phyloP scores from a whole-genome alignment of 345 rosid species.

The Arabis alpina region DNA sequence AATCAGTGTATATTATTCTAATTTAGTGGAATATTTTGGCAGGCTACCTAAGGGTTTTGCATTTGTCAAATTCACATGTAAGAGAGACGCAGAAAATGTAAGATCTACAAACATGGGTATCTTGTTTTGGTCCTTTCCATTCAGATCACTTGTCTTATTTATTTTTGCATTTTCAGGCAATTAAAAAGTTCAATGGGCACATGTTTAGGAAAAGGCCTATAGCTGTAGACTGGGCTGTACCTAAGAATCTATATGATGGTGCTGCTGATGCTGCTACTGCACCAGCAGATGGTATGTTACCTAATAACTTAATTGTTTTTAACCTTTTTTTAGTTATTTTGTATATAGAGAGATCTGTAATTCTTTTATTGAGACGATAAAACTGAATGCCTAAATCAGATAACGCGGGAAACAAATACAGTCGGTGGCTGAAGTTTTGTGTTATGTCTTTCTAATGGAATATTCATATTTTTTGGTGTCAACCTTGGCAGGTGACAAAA shows the following conservation, averaged over 20 bases:
- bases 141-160: constrained; percentile 21
- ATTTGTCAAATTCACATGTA: constrained; percentile 90
- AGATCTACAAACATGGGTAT: constrained; percentile 26
- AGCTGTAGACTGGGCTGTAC: constrained; percentile 97
- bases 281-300: constrained; percentile 63
- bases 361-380: not conserved
- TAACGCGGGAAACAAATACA: not conserved
- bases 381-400: not conserved
- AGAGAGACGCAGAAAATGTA: constrained; percentile 89
- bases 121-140: constrained; percentile 20
- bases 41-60: constrained; percentile 94
- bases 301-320: not conserved
- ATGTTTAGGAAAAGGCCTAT: constrained; percentile 75
- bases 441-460: constrained; percentile 5
- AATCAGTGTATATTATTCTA: constrained; percentile 17
- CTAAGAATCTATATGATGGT: constrained; percentile 72
- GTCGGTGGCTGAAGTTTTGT: constrained; percentile 12
- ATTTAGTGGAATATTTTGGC: constrained; percentile 40
- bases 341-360: constrained; percentile 1
- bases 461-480: constrained; percentile 4
- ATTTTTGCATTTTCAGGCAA: constrained; percentile 62
- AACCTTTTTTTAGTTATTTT: not conserved
- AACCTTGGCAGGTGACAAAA: constrained; percentile 53
- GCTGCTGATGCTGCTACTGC: constrained; percentile 51
- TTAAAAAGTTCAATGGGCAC: constrained; percentile 84